Conservation (phyloP, 2,329 filamentous ascomycete genomes). For the Sclerotinia sclerotiorum region DNA sequence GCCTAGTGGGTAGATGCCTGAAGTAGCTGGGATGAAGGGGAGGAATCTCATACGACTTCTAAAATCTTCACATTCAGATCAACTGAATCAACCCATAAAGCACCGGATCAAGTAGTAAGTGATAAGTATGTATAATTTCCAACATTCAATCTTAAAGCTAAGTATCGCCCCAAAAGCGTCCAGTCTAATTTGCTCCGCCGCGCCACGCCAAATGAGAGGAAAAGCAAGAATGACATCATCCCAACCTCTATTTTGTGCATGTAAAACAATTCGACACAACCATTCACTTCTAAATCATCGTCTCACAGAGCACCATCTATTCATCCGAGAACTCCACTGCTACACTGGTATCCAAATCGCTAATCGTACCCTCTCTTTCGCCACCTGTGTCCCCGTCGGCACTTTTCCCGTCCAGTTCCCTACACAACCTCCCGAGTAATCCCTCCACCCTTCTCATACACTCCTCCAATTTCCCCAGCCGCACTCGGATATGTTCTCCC, state of each 20-base stretch:
- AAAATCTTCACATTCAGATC: no score
- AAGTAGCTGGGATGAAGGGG: no score
- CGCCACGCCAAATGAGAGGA: neutral
- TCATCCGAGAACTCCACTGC: constrained; percentile 28
- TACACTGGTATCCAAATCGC: constrained; percentile 32
- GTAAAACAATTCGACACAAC: constrained; percentile 6
- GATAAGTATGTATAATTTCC: neutral
- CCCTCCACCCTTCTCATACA: constrained; percentile 34
- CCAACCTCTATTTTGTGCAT: constrained; percentile 9
- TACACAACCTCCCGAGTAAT: constrained; percentile 34
- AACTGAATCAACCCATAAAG: no score
- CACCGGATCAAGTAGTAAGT: neutral
- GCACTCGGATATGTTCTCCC: constrained; percentile 26
- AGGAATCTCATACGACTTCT: no score
- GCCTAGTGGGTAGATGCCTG: neutral
- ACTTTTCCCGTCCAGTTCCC: constrained; percentile 28
- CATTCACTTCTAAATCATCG: neutral
- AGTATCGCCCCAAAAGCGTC: no score
- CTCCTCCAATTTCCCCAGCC: constrained; percentile 35
- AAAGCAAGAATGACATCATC: neutral
- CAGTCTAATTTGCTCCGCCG: neutral
- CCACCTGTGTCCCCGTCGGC: neutral
- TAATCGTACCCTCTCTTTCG: constrained; percentile 24
- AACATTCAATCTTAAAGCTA: neutral
- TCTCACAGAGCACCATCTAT: neutral